Conservation (phyloP, 23 red algal species). For the Cyanidioschyzon merolae region DNA sequence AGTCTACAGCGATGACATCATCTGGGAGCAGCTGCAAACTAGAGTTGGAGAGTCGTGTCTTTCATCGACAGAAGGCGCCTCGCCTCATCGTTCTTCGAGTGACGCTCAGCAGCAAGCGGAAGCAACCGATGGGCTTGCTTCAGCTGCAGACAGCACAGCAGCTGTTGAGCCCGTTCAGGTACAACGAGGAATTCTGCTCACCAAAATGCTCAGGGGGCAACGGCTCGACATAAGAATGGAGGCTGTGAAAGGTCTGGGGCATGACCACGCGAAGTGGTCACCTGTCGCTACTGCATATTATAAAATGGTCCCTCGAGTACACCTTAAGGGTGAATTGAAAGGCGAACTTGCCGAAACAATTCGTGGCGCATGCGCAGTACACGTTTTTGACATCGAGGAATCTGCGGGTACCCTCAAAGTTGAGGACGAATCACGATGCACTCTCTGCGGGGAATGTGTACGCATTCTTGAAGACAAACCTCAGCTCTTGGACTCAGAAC, state of each 20-base stretch:
- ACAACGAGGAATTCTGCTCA: constrained; percentile 45
- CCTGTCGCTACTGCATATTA: constrained; percentile 71
- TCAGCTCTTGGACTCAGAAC: background rate
- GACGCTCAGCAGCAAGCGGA: too few relatives aligned
- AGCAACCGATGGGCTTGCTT: too few relatives aligned
- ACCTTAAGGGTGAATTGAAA: constrained; percentile 3
- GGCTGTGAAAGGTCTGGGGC: constrained; percentile 82
- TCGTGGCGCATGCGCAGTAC: constrained; percentile 5
- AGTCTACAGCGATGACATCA: constrained; percentile 7
- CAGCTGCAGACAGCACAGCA: too few relatives aligned
- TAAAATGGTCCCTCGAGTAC: constrained; percentile 42
- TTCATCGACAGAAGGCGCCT: too few relatives aligned
- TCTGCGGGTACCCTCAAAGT: background rate
- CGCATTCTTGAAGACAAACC: background rate
- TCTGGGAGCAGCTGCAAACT: background rate
- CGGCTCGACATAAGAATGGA: constrained; percentile 39
- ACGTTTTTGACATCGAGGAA: constrained; percentile 30
- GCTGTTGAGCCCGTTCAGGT: background rate
- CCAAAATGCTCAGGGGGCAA: constrained; percentile 51
- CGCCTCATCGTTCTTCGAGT: too few relatives aligned
- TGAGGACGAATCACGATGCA: background rate
- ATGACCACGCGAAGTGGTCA: constrained; percentile 97
- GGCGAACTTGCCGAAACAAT: background rate
- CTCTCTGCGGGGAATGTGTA: background rate
- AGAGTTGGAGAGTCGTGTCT: too few relatives aligned